Percentiles rank a stretch among this genome's conserved stretches.
Evolutionary conservation across 306 rosid genomes (phyloP).

Genomic region (Quercus cerris): DNA sequence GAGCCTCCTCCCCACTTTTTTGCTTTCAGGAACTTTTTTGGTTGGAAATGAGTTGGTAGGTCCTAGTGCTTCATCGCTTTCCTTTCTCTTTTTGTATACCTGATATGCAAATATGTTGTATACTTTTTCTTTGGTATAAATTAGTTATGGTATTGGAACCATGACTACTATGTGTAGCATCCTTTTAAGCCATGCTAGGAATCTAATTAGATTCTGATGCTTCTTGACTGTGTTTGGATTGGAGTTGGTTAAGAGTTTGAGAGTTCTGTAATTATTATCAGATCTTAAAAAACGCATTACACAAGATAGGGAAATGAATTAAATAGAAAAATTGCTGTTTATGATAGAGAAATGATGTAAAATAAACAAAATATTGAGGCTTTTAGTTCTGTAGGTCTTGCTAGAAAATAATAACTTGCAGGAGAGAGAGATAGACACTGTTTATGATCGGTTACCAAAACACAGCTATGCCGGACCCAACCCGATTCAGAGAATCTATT

Average conservation of each 20-base stretch:
- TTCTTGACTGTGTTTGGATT: not conserved
- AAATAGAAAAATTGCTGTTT: too few species aligned
- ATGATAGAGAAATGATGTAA: too few species aligned
- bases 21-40: too few species aligned
- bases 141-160: not conserved
- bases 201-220: not conserved
- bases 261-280: not conserved
- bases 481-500: not conserved
- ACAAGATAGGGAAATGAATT: not conserved
- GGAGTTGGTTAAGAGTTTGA: not conserved
- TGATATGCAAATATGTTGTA: not conserved
- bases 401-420: not conserved
- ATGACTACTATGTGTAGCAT: not conserved
- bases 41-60: not conserved
- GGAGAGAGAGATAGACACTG: not conserved
- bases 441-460: not conserved
- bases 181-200: not conserved
- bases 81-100: not conserved
- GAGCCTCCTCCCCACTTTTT: too few species aligned
- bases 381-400: constrained; percentile 1
- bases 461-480: not conserved
- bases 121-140: not conserved
- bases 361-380: not conserved
- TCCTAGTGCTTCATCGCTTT: not conserved
- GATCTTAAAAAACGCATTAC: not conserved